Conservation (phyloP, 768 basidiomycete genomes). For the Lactarius pseudohatsudake region DNA sequence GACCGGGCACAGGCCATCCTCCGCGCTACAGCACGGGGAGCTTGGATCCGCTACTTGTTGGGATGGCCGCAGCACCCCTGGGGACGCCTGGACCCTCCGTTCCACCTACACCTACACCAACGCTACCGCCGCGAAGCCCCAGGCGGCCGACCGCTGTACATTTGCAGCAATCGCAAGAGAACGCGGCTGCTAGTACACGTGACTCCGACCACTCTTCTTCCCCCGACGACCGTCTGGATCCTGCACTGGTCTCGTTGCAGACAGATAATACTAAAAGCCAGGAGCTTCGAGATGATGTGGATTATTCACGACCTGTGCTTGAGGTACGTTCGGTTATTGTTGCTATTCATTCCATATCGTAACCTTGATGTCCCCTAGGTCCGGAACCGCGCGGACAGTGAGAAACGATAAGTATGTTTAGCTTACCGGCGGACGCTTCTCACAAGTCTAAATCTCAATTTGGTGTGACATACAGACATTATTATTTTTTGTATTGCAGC, state of each 20-base stretch:
- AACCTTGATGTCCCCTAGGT: conserved; percentile 9
- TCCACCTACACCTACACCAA: conserved; percentile 4
- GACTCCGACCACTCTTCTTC: background rate
- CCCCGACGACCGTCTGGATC: conserved; percentile 20
- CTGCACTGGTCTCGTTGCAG: conserved; percentile 1
- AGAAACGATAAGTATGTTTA: background rate
- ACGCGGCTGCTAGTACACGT: background rate
- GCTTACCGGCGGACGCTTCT: background rate
- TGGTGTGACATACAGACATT: background rate
- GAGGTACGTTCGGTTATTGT: conserved; percentile 3
- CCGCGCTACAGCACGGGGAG: conserved; percentile 55
- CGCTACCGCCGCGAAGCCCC: conserved; percentile 25
- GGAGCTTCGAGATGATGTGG: conserved; percentile 17
- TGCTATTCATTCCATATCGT: background rate
- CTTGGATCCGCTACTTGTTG: conserved; percentile 57
- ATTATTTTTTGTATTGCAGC: background rate
- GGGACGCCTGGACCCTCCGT: background rate
- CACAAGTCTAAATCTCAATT: background rate
- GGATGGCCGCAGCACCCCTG: conserved; percentile 1
- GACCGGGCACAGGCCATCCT: conserved; percentile 40
- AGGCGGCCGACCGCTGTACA: conserved; percentile 6
- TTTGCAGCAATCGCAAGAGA: background rate
- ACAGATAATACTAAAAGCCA: conserved; percentile 2
- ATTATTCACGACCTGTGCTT: conserved; percentile 20
- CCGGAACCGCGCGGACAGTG: background rate